A percentile compares a stretch with the other conserved stretches of the same genome.
Conservation (phyloP, 371 early-diverging fungal species). For the Rhizopus stolonifer region DNA sequence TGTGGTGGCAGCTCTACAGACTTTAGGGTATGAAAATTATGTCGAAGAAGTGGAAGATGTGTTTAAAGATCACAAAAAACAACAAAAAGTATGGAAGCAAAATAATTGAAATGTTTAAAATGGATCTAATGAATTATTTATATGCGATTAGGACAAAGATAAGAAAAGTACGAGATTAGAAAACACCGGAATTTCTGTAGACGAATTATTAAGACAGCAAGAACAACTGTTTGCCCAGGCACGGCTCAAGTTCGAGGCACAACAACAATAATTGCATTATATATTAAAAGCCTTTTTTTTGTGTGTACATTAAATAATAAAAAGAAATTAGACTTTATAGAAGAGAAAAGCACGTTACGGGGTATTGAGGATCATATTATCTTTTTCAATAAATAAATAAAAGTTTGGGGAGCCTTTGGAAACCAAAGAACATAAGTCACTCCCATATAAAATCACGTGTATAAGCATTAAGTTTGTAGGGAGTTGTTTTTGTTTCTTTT, state of each 20-base stretch:
- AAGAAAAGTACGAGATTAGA: conserved; percentile 84
- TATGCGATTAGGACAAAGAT: conserved; percentile 74
- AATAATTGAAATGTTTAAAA: background rate
- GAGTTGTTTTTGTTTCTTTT: background rate
- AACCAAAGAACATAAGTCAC: background rate
- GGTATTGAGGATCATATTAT: too few species aligned
- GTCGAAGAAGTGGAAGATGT: conserved; percentile 87
- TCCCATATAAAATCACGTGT: conserved; percentile 2
- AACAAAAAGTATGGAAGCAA: conserved; percentile 65
- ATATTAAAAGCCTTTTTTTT: too few species aligned
- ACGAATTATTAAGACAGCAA: conserved; percentile 89
- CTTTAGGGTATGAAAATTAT: conserved; percentile 93
- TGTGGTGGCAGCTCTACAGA: conserved; percentile 87
- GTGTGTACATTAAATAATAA: conserved; percentile 13
- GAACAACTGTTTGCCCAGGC: conserved; percentile 93
- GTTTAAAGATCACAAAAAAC: conserved; percentile 86
- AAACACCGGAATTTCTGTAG: conserved; percentile 87
- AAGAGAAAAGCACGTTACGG: too few species aligned
- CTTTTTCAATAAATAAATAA: too few species aligned
- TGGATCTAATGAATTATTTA: background rate
- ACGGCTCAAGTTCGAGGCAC: conserved; percentile 68
- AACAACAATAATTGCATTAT: conserved; percentile 50
- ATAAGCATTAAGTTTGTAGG: background rate
- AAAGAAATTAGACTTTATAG: too few species aligned
- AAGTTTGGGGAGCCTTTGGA: too few species aligned